These are phyloP conservation scores for Streptanthus diversifolius DNA, from an alignment of 345 rosid species.

Conservation along the genomic window DNA sequence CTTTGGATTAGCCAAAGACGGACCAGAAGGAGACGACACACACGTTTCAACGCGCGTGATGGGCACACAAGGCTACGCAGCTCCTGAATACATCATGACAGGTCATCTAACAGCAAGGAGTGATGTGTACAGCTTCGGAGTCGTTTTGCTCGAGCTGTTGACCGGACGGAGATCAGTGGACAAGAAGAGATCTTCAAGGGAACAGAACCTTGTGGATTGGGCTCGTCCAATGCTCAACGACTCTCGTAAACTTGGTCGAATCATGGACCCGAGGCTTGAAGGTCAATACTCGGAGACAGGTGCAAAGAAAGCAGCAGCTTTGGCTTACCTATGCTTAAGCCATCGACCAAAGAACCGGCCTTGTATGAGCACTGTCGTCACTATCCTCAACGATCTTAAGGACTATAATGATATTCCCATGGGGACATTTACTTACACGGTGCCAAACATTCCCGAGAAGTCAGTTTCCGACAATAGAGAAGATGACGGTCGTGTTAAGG, in stretches of 20 bases:
- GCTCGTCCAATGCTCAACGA: slow-evolving; percentile 66
- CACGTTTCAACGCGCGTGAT: slow-evolving; percentile 88
- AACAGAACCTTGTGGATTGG: slow-evolving; percentile 67
- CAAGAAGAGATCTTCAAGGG: slow-evolving; percentile 51
- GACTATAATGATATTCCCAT: slow-evolving; percentile 50
- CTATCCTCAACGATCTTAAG: slow-evolving; percentile 55
- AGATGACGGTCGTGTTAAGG: slow-evolving; percentile 29
- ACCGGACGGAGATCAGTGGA: slow-evolving; percentile 63
- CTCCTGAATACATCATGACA: slow-evolving; percentile 94
- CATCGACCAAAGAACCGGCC: slow-evolving; percentile 80
- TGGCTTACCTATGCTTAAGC: slow-evolving; percentile 81
- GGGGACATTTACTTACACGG: slow-evolving; percentile 65
- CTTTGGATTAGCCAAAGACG: slow-evolving; percentile 89
- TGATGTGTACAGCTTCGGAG: slow-evolving; percentile 73
- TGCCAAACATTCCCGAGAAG: slow-evolving; percentile 41
- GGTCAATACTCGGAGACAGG: slow-evolving; percentile 85
- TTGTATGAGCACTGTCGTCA: slow-evolving; percentile 55
- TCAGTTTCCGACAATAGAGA: slow-evolving; percentile 9
- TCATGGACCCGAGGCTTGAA: slow-evolving; percentile 89
- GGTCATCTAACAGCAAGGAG: slow-evolving; percentile 74
- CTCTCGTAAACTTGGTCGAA: slow-evolving; percentile 54
- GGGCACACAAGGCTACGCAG: slow-evolving; percentile 97
- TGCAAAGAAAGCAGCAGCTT: slow-evolving; percentile 66
- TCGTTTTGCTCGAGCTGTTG: slow-evolving; percentile 56
- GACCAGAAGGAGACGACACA: slow-evolving; percentile 93